These are phyloP conservation scores for Trichocomaceae sp. DNA, from an alignment of 2,329 filamentous ascomycete species.

Conservation along the genomic window DNA sequence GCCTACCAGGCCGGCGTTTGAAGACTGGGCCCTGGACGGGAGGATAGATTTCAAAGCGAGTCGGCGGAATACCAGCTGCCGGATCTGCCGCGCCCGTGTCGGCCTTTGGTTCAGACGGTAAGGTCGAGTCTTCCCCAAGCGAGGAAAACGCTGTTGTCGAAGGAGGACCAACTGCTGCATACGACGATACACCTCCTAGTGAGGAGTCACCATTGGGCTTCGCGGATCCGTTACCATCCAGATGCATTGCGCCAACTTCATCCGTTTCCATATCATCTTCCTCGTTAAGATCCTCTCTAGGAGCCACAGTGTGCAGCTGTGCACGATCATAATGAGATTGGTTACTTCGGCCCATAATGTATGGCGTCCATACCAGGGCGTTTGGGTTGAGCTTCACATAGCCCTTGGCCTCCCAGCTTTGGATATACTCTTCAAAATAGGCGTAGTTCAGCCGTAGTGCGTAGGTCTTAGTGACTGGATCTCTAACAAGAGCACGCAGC, in stretches of 20 bases:
- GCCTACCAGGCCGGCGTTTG: conserved; percentile 34
- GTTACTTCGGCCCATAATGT: conserved; percentile 86
- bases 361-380: conserved; percentile 87
- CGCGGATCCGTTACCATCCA: neutral
- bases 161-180: conserved; percentile 30
- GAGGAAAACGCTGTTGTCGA: conserved; percentile 25
- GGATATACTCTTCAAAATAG: conserved; percentile 81
- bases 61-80: conserved; percentile 33
- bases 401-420: conserved; percentile 80
- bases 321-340: conserved; percentile 76
- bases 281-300: conserved; percentile 63
- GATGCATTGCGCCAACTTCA: conserved; percentile 10
- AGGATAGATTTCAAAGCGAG: conserved; percentile 39
- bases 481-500: conserved; percentile 78
- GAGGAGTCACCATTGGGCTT: conserved; percentile 12
- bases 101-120: conserved; percentile 18
- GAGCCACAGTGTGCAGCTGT: conserved; percentile 79
- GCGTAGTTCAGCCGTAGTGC: conserved; percentile 79
- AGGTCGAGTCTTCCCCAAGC: neutral
- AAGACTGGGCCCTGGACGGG: conserved; percentile 32
- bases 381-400: conserved; percentile 78
- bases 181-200: conserved; percentile 14
- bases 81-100: conserved; percentile 23
- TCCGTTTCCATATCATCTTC: conserved; percentile 16
- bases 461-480: conserved; percentile 81